phyloP scores from a whole-genome alignment of 75 land plant species.

The Sequoia sempervirens region DNA sequence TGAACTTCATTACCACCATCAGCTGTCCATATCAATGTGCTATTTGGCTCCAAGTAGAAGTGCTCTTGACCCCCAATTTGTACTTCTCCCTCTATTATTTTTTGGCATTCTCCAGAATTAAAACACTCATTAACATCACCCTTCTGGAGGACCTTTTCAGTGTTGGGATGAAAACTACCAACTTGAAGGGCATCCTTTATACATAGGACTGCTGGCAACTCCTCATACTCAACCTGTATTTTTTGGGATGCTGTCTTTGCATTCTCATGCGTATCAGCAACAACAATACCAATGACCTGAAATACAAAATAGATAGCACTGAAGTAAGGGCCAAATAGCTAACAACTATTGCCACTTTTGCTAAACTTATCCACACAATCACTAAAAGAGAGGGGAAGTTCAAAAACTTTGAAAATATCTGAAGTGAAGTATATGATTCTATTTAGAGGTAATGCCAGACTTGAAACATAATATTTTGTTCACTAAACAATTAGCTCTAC shows the following conservation, averaged over 20 bases:
- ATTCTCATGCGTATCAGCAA: conserved; percentile 93
- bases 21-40: conserved; percentile 73
- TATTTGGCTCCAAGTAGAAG: conserved; percentile 87
- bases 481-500: too few species aligned
- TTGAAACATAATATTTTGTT: too few species aligned
- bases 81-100: conserved; percentile 82
- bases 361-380: too few species aligned
- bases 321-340: too few species aligned
- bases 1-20: conserved; percentile 96
- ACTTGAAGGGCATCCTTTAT: conserved; percentile 65
- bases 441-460: too few species aligned
- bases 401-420: too few species aligned
- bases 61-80: conserved; percentile 97
- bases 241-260: conserved; percentile 75
- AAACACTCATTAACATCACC: conserved; percentile 83
- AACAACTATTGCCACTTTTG: too few species aligned
- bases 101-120: conserved; percentile 45
- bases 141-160: conserved; percentile 50
- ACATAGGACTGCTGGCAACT: conserved; percentile 76
- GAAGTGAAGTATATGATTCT: too few species aligned
- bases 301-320: too few species aligned
- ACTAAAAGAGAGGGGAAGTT: too few species aligned
- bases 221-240: conserved; percentile 80
- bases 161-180: conserved; percentile 56
- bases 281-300: conserved; percentile 87